Percentiles rank a stretch among this genome's conserved stretches.
phyloP scores from a whole-genome alignment of 345 rosid genomes.

The Hibiscus syriacus region DNA sequence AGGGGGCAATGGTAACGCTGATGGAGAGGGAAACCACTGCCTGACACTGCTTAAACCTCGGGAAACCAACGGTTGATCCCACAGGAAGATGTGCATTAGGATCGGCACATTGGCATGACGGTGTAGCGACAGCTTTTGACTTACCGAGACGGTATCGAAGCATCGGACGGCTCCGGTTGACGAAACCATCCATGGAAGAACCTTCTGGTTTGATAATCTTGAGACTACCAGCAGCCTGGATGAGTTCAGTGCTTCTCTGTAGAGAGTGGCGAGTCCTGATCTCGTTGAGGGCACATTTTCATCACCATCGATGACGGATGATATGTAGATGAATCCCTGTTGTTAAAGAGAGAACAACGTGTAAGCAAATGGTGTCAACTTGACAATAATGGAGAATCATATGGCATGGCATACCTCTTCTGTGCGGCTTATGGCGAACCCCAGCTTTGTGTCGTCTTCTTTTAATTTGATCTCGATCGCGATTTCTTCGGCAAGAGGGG shows the following conservation, averaged over 20 bases:
- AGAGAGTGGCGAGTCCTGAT: conserved; percentile 57
- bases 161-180: conserved; percentile 89
- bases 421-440: conserved; percentile 96
- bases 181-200: conserved; percentile 87
- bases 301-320: conserved; percentile 63
- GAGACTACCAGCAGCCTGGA: conserved; percentile 63
- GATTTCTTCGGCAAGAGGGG: conserved; percentile 66
- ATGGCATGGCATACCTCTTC: conserved; percentile 53
- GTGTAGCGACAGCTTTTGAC: conserved; percentile 90
- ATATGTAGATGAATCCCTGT: conserved; percentile 90
- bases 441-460: conserved; percentile 79
- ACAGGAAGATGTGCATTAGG: conserved; percentile 53
- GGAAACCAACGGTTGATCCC: conserved; percentile 39
- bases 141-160: conserved; percentile 73
- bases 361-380: background rate
- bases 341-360: background rate
- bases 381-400: background rate
- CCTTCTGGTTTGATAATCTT: conserved; percentile 71
- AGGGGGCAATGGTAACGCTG: conserved; percentile 26
- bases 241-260: conserved; percentile 52
- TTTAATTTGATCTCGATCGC: conserved; percentile 60
- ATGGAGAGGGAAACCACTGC: conserved; percentile 24
- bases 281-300: conserved; percentile 61
- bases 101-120: conserved; percentile 76
- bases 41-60: conserved; percentile 20